Evolutionary conservation across 2,329 filamentous ascomycete species (phyloP).

Genomic region (Fusarium miscanthi): DNA sequence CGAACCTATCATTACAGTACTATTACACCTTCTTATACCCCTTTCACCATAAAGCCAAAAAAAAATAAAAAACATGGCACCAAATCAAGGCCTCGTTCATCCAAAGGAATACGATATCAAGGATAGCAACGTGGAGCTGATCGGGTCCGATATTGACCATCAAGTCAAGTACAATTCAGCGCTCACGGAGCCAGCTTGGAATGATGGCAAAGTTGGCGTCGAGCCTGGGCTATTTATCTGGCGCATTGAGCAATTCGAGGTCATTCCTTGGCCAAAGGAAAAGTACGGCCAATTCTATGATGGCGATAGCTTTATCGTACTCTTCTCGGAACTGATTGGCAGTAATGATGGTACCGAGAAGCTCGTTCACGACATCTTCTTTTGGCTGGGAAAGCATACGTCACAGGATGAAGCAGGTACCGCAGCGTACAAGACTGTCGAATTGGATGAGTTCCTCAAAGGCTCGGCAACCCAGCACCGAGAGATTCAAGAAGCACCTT

Average conservation of each 20-base stretch:
- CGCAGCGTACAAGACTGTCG: constrained; percentile 77
- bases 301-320: constrained; percentile 75
- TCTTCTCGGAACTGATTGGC: constrained; percentile 68
- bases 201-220: constrained; percentile 65
- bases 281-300: constrained; percentile 72
- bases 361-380: constrained; percentile 73
- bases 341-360: constrained; percentile 55
- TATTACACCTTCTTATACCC: neutral
- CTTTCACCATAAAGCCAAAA: neutral
- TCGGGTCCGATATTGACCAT: constrained; percentile 73
- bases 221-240: constrained; percentile 68
- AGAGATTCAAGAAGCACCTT: constrained; percentile 69
- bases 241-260: constrained; percentile 75
- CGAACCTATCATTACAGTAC: neutral
- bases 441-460: constrained; percentile 74
- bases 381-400: constrained; percentile 75
- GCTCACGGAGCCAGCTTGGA: constrained; percentile 74
- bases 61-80: constrained; percentile 61
- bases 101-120: constrained; percentile 73
- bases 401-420: constrained; percentile 76
- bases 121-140: constrained; percentile 75
- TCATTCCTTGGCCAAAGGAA: constrained; percentile 68
- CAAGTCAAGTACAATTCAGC: constrained; percentile 75
- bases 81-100: constrained; percentile 71
- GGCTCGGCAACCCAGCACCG: constrained; percentile 73